A percentile compares a stretch with the other conserved stretches of the same genome.
These are phyloP conservation scores for Drechslerella dactyloides DNA, from an alignment of 2,329 filamentous ascomycete species.

Conservation along the genomic window DNA sequence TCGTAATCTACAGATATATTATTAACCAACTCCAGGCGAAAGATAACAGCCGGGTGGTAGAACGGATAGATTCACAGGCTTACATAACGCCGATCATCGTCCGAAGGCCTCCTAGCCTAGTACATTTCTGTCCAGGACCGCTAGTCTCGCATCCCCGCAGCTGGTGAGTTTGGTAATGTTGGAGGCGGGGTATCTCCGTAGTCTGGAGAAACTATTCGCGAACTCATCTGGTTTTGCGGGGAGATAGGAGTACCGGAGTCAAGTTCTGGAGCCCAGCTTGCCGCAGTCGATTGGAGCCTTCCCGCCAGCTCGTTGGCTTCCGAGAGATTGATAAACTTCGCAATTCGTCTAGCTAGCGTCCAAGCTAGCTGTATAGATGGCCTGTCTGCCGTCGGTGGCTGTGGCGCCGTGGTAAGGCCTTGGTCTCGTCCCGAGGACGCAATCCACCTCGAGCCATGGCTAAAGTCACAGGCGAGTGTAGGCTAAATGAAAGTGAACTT, in stretches of 20 bases:
- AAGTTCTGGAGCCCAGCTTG: slow-evolving; percentile 5
- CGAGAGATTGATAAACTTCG: background rate
- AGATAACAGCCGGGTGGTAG: slow-evolving; percentile 45
- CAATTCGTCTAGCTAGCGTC: background rate
- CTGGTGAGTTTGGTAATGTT: no score
- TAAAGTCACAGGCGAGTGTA: slow-evolving; percentile 41
- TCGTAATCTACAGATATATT: slow-evolving; percentile 14
- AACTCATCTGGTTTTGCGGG: no score
- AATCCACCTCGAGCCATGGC: slow-evolving; percentile 30
- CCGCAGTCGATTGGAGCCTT: background rate
- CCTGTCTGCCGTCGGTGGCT: slow-evolving; percentile 32
- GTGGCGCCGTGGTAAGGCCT: slow-evolving; percentile 46
- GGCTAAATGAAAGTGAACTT: slow-evolving; percentile 41
- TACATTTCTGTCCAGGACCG: slow-evolving; percentile 15
- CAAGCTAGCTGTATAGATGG: background rate
- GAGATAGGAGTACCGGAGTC: slow-evolving; percentile 21
- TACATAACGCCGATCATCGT: slow-evolving; percentile 28
- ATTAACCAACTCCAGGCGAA: slow-evolving; percentile 9
- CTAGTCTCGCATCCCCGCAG: background rate
- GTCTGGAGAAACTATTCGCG: slow-evolving; percentile 14
- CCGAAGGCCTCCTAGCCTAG: slow-evolving; percentile 2
- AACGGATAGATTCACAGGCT: slow-evolving; percentile 30
- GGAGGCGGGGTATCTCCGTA: slow-evolving; percentile 17
- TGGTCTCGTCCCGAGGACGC: slow-evolving; percentile 22
- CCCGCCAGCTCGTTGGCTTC: background rate